Base-by-base conservation (phyloP, 176 grass and related monocot genomes). In the Thinopyrum elongatum region DNA sequence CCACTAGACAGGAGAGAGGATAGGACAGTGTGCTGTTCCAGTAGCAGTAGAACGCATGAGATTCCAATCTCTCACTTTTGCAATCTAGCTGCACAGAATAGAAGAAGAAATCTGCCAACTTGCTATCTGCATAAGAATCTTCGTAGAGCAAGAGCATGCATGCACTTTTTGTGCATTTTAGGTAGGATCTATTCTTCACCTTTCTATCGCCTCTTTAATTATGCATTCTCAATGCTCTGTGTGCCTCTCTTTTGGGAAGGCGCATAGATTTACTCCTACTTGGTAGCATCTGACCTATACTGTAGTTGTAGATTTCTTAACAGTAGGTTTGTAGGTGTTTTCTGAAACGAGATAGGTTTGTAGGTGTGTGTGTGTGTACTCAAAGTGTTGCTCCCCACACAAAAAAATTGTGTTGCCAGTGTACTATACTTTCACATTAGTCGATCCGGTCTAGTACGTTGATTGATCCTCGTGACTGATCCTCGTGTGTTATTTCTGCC, bases 141-240 rank as follows among this genome's bases (percentile, higher is more conserved):
- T 51, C 35, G 87, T 26, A 91, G 67, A 69, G 79, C 60, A 80
- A 90, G 67, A 62, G 79, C 60, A 75, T 62, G 79, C 47, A 84
- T 68, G 76, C 17, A 39, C 76, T 76, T 86, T 79, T 30, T 60
- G 79, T 80, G 85, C 42, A 41, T 87, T 76, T 79, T 78, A 22
- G 57, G 74, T 83, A 78, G 82, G 89, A 90, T 91, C 85, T 68
- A 87, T 91, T 87, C 89, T 33, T 80, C 85, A n/a, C 57, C 74
- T 83, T 87, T 87, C 68, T 61, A 87, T 39, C 68, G 27, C 80
- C 85, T 38, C 75, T 75, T 80, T 80, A 49, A 49, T 49, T 85
- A 8, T 38, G 35, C 69, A 49, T 76, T 49, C 70, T 80, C 85
- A 70, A 63, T 27, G 81, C 89, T 81, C 89, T 81, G 81, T 87